Evolutionary conservation across 371 early-diverging fungal species (phyloP).

Genomic region (Rhizopus stolonifer): DNA sequence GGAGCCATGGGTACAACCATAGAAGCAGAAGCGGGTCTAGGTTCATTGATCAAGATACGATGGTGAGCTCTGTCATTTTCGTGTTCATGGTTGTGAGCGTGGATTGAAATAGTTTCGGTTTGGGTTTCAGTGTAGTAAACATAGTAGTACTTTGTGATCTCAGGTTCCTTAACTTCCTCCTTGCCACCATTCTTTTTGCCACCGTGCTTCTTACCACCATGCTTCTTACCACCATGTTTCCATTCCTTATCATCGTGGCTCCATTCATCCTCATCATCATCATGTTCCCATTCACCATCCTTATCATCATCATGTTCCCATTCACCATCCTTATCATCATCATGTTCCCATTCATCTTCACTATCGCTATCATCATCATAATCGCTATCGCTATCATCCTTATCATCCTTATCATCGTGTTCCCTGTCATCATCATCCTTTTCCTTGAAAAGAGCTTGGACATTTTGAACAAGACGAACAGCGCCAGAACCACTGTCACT

Average conservation of each 20-base stretch:
- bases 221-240: background rate
- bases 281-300: slow-evolving; percentile 4
- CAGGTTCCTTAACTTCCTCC: slow-evolving; percentile 13
- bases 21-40: background rate
- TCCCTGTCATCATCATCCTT: slow-evolving; percentile 1
- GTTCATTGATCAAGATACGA: background rate
- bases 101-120: background rate
- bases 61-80: slow-evolving; percentile 5
- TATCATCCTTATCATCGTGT: slow-evolving; percentile 10
- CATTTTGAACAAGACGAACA: slow-evolving; percentile 29
- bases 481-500: slow-evolving; percentile 31
- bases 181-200: slow-evolving; percentile 2
- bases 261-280: slow-evolving; percentile 6
- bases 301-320: slow-evolving; percentile 12
- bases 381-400: slow-evolving; percentile 13
- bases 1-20: background rate
- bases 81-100: background rate
- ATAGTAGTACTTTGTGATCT: slow-evolving; percentile 3
- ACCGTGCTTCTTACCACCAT: background rate
- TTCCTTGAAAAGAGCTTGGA: slow-evolving; percentile 34
- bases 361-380: background rate
- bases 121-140: background rate
- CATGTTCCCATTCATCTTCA: slow-evolving; percentile 4
- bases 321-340: slow-evolving; percentile 6
- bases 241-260: slow-evolving; percentile 6